Evolutionary conservation across 352 stramenopile genomes (phyloP).

Genomic region (Detonula confervacea): DNA sequence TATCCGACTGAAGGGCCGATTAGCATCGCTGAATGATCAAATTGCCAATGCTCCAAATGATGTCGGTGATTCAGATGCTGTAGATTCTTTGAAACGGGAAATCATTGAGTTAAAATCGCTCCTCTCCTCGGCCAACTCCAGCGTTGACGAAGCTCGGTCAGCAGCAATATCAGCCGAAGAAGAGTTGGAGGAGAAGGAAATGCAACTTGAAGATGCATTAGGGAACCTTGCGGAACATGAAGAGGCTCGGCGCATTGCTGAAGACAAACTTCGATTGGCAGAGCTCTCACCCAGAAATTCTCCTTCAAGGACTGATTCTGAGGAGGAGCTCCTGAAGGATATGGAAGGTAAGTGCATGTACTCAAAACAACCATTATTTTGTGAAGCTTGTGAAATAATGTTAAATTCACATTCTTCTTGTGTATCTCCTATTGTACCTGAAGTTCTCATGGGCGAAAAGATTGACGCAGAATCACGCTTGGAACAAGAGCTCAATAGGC

Average conservation of each 20-base stretch:
- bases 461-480: constrained; percentile 51
- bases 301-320: constrained; percentile 24
- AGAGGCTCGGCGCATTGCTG: constrained; percentile 50
- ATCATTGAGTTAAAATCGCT: constrained; percentile 69
- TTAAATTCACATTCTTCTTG: not conserved
- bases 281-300: constrained; percentile 19
- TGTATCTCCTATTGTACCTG: not conserved
- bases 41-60: not conserved
- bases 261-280: constrained; percentile 38
- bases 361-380: not conserved
- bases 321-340: constrained; percentile 51
- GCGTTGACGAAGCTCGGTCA: constrained; percentile 59
- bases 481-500: constrained; percentile 44
- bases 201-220: constrained; percentile 63
- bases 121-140: constrained; percentile 60
- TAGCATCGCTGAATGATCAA: constrained; percentile 9
- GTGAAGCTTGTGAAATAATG: not conserved
- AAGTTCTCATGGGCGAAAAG: constrained; percentile 64
- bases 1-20: constrained; percentile 17
- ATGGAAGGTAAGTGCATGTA: constrained; percentile 37
- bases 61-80: not conserved
- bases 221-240: constrained; percentile 57
- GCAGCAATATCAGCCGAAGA: constrained; percentile 44
- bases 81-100: constrained; percentile 33
- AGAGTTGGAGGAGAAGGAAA: constrained; percentile 58